Evolutionary conservation across 2,329 filamentous ascomycete species (phyloP), one percentile per base, ranked within the genome.

Genomic region (Teratosphaeriaceae sp.): DNA sequence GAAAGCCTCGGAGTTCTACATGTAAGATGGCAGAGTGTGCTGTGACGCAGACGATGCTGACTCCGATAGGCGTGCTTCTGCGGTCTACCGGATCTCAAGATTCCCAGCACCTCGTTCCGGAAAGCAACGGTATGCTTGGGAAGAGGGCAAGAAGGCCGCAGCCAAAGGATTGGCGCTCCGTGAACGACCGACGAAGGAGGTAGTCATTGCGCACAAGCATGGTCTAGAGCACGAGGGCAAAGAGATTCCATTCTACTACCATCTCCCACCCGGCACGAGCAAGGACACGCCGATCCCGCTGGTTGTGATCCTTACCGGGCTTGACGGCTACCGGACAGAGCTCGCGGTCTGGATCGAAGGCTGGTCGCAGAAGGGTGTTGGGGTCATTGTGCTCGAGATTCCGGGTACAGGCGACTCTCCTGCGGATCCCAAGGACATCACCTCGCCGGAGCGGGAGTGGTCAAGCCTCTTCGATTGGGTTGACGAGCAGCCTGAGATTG

Each of bases 31-130:
- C 26, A 19, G 13, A 6, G 5, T 18, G 16, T 22, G 5, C 9
- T 40, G 5, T 11, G 30, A 6, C 6, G 19, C 18, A 9, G 21
- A 11, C 29, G 18, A 45, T 45, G 21, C 46, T 54, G 37, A 59
- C 53, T 11, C 16, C 7, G 9, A 5, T 35, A 65, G 64, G n/a
- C 78, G 84, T 18, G 81, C 81, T 4, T 83, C 82, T 18, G 79
- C 81, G 20, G 71, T 88, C n/a, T 82, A 85, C 62, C 75, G 84
- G 40, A 87, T 88, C 51, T 74, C 81, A 0, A 74, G 84, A 13
- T 88, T 88, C 57, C 84, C 84, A 6, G 69, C 69, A 5, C 69
- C 70, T 16, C 59, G 70, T 18, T 68, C 65, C 18, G 60, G 61
- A 5, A 63, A 67, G 38, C 71, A 88, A 62, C 74, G 77, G 50